Conservation (phyloP, 1,284 basidiomycete genomes). For the Marasmius sp. region DNA sequence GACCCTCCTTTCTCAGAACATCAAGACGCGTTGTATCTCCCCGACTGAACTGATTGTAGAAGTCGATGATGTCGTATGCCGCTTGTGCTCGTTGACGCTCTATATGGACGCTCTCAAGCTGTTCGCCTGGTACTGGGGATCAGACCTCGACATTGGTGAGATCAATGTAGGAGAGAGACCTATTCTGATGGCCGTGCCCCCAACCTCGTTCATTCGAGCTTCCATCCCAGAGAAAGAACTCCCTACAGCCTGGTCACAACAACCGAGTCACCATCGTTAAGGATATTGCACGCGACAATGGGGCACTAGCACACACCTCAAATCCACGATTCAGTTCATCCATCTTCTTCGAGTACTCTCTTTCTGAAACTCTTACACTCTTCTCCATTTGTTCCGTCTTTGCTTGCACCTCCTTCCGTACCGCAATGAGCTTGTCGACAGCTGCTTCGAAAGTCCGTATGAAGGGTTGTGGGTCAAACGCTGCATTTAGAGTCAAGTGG, state of each 20-base stretch:
- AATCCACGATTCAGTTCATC: slow-evolving; percentile 90
- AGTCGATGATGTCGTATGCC: slow-evolving; percentile 92
- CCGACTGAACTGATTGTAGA: slow-evolving; percentile 90
- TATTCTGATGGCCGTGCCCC: slow-evolving; percentile 91
- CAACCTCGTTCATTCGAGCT: slow-evolving; percentile 89
- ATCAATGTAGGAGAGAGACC: slow-evolving; percentile 41
- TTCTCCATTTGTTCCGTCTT: slow-evolving; percentile 92
- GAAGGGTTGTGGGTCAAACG: slow-evolving; percentile 94
- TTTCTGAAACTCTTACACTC: slow-evolving; percentile 85
- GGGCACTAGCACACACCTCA: slow-evolving; percentile 56
- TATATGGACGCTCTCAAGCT: slow-evolving; percentile 93
- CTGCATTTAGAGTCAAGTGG: slow-evolving; percentile 37
- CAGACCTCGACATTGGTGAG: background rate
- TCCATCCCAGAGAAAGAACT: slow-evolving; percentile 86
- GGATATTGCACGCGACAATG: slow-evolving; percentile 8
- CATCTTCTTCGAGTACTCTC: slow-evolving; percentile 94
- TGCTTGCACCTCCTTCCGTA: slow-evolving; percentile 85
- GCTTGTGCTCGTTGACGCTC: slow-evolving; percentile 92
- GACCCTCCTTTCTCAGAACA: slow-evolving; percentile 81
- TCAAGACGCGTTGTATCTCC: slow-evolving; percentile 83
- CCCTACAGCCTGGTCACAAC: slow-evolving; percentile 65
- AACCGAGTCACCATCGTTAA: background rate
- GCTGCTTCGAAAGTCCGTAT: slow-evolving; percentile 90
- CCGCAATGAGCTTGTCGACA: slow-evolving; percentile 81
- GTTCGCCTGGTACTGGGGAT: slow-evolving; percentile 66